Evolutionary conservation across 306 rosid genomes (phyloP), one percentile per base, ranked within the genome.

Genomic region (Alnus rubra): DNA sequence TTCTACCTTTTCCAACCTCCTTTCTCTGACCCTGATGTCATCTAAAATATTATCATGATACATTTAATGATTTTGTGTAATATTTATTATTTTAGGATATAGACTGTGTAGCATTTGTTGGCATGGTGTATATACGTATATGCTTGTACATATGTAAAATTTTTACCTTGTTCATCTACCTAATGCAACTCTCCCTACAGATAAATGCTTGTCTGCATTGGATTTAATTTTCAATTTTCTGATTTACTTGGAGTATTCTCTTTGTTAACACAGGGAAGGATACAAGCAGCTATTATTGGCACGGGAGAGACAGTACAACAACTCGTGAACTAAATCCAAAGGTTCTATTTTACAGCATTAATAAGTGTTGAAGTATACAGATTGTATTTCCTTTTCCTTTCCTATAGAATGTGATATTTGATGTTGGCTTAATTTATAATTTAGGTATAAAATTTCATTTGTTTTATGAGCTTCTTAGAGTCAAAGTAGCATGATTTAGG

Each of bases 231-330:
- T 60, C 44, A 48, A 79, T 39, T n/a, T 48, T 62, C 72, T 77
- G 69, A 83, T 79, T 12, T 14, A 73, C 54, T 19, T 84, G 80
- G 80, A 52, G 37, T 63, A 37, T 76, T 55, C 60, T 82, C 79
- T 52, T 79, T 54, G 67, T 74, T 78, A 82, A 72, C 70, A 70
- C 82, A 95, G 98, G 98, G 77, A 91, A 86, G 78, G 88, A 88
- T 76, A 83, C 35, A 63, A 79, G 94, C 82, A 87, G 92, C 90
- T 95, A 88, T 82, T 95, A 92, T 79, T 95, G 98, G 98, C 98
- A 95, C 75, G 98, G 98, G 72, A 92, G 98, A 82, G 98, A 95
- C 84, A 77, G 75, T n/a, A n/a, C n/a, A n/a, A n/a, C n/a, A n/a
- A n/a, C n/a, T n/a, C n/a, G n/a, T n/a, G n/a, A n/a, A n/a, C n/a